A percentile compares a stretch with the other conserved stretches of the same genome.
phyloP scores from a whole-genome alignment of 495 filamentous ascomycete species.

The Halenospora varia region DNA sequence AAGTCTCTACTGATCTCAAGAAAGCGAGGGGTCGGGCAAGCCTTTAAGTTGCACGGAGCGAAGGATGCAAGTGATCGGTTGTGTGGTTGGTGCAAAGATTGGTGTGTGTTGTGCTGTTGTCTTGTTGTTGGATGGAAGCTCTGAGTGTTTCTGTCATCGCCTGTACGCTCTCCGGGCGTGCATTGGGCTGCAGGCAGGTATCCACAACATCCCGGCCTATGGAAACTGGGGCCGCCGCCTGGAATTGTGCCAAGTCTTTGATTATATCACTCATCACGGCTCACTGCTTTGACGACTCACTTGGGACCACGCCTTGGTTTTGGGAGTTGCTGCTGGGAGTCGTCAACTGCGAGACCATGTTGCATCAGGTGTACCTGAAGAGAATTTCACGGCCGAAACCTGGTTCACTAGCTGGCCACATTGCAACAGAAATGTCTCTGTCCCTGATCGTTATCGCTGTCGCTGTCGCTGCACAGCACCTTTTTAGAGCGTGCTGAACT shows the following conservation, averaged over 20 bases:
- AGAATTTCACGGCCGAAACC: not conserved
- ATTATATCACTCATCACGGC: not conserved
- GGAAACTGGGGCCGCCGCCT: not conserved
- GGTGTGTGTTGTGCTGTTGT: conserved; percentile 1
- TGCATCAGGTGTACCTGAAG: not conserved
- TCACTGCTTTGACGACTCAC: conserved; percentile 5
- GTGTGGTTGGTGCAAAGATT: conserved; percentile 3
- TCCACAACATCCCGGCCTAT: not conserved
- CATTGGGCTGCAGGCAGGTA: not conserved
- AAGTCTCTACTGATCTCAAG: conserved; percentile 11
- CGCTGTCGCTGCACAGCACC: not conserved
- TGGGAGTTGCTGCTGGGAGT: not conserved
- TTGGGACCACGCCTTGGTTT: not conserved
- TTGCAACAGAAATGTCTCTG: not conserved
- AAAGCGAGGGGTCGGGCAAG: conserved; percentile 6
- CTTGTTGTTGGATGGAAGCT: conserved; percentile 10
- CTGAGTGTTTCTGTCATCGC: not conserved
- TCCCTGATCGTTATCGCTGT: not conserved
- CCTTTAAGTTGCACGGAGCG: conserved; percentile 19
- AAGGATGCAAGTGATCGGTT: conserved; percentile 22
- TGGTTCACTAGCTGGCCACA: not conserved
- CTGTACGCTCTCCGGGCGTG: not conserved
- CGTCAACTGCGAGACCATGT: not conserved
- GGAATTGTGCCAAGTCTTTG: not conserved
- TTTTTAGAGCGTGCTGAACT: not conserved